Evolutionary conservation across 2,329 filamentous ascomycete genomes (phyloP), one percentile per base, ranked within the genome.

Genomic region (Herpotrichia juniperi): DNA sequence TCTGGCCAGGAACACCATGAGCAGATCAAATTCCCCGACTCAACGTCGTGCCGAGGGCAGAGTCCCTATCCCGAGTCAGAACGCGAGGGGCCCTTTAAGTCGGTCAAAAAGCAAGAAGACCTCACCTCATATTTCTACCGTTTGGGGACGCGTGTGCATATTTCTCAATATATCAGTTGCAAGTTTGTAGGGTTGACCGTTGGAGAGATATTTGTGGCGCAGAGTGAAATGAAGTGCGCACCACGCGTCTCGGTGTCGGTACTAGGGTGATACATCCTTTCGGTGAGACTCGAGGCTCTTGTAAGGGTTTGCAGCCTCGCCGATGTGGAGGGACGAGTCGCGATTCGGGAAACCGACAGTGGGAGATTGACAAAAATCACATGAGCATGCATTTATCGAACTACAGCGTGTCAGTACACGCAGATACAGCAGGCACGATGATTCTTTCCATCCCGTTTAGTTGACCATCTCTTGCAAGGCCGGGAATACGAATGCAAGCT

Each of bases 71-170:
- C 37, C 39, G 50, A 53, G 50, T 53, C 50, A 53, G 50, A 53
- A 53, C 50, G 28, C 32, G 50, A 53, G 50, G 44, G 50, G 50
- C 35, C 37, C n/a, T n/a, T n/a, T n/a, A n/a, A n/a, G n/a, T n/a
- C n/a, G n/a, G n/a, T 47, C 16, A 9, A 39, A 50, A 50, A 50
- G 37, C 16, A 35, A 50, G 16, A 8, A n/a, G n/a, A 37, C 34
- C 17, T 37, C 34, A 37, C 6, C 17, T 17, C 7, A 37, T 17
- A 17, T 9, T 19, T 19, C 34, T 19, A 17, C 10, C 4, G 34
- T 21, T 21, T 28, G 25, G 8, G 43, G 10, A 42, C 22, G 25
- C 39, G 39, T 42, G 34, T 37, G 34, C 34, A 37, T 37, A 37
- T 7, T 7, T 19, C 34, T 19, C 4, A 17, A 19, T 5, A 37